Percentiles rank a stretch among this genome's conserved stretches.
Evolutionary conservation across 129 eudicot genomes (phyloP).

Genomic region (Flaveria brownii): DNA sequence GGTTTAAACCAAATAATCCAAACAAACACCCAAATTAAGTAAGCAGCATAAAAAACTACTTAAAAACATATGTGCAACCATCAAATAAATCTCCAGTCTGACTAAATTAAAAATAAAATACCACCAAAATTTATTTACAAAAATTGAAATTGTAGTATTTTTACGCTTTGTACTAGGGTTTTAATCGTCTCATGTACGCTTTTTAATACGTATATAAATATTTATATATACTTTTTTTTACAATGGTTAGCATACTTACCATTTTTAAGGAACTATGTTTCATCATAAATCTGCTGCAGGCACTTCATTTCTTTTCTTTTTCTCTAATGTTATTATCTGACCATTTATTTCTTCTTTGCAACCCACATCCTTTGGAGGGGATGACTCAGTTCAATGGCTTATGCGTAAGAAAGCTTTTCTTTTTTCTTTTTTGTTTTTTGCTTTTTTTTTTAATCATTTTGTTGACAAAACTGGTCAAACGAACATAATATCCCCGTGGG

Average conservation of each 20-base stretch:
- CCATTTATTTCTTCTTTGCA: slow-evolving; percentile 41
- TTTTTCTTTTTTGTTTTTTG: not conserved
- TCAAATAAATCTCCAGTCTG: slow-evolving; percentile 32
- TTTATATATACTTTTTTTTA: slow-evolving; percentile 14
- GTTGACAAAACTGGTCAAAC: slow-evolving; percentile 43
- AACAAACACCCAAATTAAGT: not conserved
- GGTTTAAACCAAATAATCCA: not conserved
- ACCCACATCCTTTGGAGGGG: slow-evolving; percentile 70
- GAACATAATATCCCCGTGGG: slow-evolving; percentile 63
- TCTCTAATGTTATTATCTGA: slow-evolving; percentile 33
- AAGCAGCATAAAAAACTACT: not conserved
- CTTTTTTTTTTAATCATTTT: not conserved
- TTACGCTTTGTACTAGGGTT: slow-evolving; percentile 34
- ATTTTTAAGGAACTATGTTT: slow-evolving; percentile 19
- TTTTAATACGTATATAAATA: slow-evolving; percentile 19
- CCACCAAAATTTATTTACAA: slow-evolving; percentile 31
- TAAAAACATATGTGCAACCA: slow-evolving; percentile 6
- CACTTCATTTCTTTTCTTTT: slow-evolving; percentile 4
- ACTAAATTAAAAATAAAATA: slow-evolving; percentile 18
- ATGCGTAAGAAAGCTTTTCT: slow-evolving; percentile 1
- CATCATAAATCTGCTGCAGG: slow-evolving; percentile 20
- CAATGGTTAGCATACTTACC: slow-evolving; percentile 31
- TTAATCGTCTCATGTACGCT: slow-evolving; percentile 19
- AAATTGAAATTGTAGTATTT: slow-evolving; percentile 30
- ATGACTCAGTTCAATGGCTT: slow-evolving; percentile 32